Conservation (phyloP, 1,284 basidiomycete genomes). For the Xerocomus nothofagi region DNA sequence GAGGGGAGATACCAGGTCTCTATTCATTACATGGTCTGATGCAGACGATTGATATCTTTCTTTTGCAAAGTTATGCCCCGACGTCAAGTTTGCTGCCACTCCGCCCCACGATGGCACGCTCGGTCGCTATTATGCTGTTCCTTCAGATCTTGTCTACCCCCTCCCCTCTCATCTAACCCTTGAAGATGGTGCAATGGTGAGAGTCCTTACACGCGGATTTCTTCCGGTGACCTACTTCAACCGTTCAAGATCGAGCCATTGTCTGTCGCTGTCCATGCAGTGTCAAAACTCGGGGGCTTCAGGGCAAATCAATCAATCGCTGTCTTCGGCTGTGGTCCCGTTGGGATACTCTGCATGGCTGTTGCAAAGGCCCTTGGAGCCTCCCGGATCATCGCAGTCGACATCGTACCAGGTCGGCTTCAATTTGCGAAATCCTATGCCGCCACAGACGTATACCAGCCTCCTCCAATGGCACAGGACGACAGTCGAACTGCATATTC, state of each 20-base stretch:
- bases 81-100: constrained; percentile 85
- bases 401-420: constrained; percentile 82
- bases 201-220: constrained; percentile 11
- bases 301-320: constrained; percentile 72
- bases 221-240: constrained; percentile 2
- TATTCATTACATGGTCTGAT: constrained; percentile 1
- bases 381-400: constrained; percentile 76
- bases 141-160: constrained; percentile 71
- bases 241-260: constrained; percentile 86
- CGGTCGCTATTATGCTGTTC: constrained; percentile 76
- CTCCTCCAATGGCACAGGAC: constrained; percentile 59
- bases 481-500: constrained; percentile 74
- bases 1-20: constrained; percentile 76
- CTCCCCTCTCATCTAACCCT: constrained; percentile 74
- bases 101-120: constrained; percentile 90
- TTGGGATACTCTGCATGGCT: constrained; percentile 90
- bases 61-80: constrained; percentile 62
- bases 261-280: constrained; percentile 88
- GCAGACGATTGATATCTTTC: constrained; percentile 5
- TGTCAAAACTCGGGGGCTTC: constrained; percentile 76
- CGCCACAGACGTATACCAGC: constrained; percentile 82
- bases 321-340: constrained; percentile 90
- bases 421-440: constrained; percentile 87
- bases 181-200: constrained; percentile 83
- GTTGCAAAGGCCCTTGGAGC: constrained; percentile 90